These are phyloP conservation scores for Coemansia sp. DNA, from an alignment of 192 early-diverging fungal species.

Conservation along the genomic window DNA sequence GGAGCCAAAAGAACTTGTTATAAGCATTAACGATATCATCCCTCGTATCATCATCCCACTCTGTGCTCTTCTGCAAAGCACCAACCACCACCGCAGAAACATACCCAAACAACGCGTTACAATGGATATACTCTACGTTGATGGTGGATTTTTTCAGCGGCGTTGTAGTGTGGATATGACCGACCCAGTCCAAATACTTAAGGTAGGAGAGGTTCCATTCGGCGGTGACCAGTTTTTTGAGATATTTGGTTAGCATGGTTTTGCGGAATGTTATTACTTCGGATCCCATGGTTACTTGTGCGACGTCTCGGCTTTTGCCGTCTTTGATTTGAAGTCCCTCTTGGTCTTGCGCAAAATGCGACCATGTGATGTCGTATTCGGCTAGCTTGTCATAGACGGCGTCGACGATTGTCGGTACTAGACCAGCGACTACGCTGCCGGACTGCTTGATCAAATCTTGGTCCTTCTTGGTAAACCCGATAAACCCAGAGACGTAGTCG, in stretches of 20 bases:
- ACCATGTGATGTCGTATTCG: constrained; percentile 74
- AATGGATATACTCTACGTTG: constrained; percentile 82
- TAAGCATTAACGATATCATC: constrained; percentile 66
- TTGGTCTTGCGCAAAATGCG: constrained; percentile 63
- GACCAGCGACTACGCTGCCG: constrained; percentile 60
- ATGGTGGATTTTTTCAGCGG: constrained; percentile 72
- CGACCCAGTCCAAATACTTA: constrained; percentile 80
- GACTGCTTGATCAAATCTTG: constrained; percentile 68
- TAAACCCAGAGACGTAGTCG: constrained; percentile 71
- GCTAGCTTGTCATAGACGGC: constrained; percentile 75
- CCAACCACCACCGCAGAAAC: constrained; percentile 60
- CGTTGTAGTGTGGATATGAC: constrained; percentile 74
- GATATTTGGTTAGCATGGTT: constrained; percentile 69
- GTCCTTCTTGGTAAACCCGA: constrained; percentile 70
- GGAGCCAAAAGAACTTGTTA: constrained; percentile 80
- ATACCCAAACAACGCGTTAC: constrained; percentile 74
- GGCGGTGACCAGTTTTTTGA: constrained; percentile 63
- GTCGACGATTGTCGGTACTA: constrained; percentile 74
- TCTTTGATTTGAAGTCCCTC: constrained; percentile 59
- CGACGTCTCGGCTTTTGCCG: constrained; percentile 25
- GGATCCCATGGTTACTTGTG: constrained; percentile 57
- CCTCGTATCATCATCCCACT: constrained; percentile 60
- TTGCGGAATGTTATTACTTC: constrained; percentile 84
- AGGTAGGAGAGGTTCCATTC: constrained; percentile 56
- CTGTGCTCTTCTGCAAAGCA: constrained; percentile 53